Evolutionary conservation across 2,329 filamentous ascomycete species (phyloP), one percentile per base, ranked within the genome.

Genomic region (Fusarium sp.): DNA sequence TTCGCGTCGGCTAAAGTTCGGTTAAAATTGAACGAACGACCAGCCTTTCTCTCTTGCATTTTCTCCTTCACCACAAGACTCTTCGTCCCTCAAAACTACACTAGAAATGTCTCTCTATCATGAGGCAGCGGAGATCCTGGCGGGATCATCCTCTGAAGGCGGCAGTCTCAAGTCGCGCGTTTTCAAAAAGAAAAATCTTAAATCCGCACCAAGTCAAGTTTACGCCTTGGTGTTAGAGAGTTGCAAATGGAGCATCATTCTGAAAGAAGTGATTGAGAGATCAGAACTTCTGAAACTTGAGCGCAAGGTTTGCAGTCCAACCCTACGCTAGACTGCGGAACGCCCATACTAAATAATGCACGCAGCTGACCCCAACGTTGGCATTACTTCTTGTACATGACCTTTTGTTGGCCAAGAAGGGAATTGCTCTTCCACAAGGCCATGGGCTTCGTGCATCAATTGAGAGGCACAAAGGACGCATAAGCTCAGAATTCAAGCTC

Each of bases 211-310:
- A 0, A 91, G 91, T 16, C 93, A 97, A 79, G 86, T 98, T 13
- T 98, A 96, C 80, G 96, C 96, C 14, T 86, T 99, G 39, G 92
- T 95, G 28, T 89, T 92, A 28, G 95, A 98, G 82, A 91, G 93
- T 3, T 91, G 92, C 75, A 98, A 97, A 90, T 98, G 95, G 94
- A 96, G 95, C 76, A 81, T 86, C 7, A 87, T 98, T 6, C 84
- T 99, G 53, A 94, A 94, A 78, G 95, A 97, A 78, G 92, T 98
- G n/a, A 90, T 99, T 78, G 94, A 98, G 75, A 90, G 88, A 73
- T 89, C 94, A 3, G 92, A 90, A 7, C 84, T 98, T 39, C 84
- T 98, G 39, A 87, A 88, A n/a, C 83, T 91, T 15, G 96, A 99
- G 85, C 91, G 90, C 72, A 97, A 97, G 90, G 95, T 96, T 81